Evolutionary conservation across 73 alveolate species (phyloP), one percentile per base, ranked within the genome.

Genomic region (Paramecium sexaurelia): DNA sequence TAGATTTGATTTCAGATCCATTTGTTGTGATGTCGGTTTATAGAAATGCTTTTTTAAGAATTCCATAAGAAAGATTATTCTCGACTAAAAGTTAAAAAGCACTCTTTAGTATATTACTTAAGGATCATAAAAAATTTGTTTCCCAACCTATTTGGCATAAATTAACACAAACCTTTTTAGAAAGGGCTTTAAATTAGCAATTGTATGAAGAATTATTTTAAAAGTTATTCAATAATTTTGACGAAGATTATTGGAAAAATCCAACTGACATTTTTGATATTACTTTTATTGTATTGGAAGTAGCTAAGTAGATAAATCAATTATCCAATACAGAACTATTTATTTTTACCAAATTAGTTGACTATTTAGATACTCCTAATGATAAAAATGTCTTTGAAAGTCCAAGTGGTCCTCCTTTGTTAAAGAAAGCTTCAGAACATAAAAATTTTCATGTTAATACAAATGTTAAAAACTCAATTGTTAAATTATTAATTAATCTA

Each of bases 41-140:
- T 36, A 71, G 43, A 9, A 40, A 33, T 35, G 43, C 86, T 35
- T 71, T 71, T 19, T 6, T 20, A 71, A 71, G 37, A 40, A 71
- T 37, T 11, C 86, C 86, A 32, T n/a, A 19, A 36, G 86, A 71
- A 35, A 71, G 86, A 71, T n/a, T 71, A 29, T 71, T 71, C 35
- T n/a, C 35, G 1, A 71, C 86, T 15, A 71, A 71, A 71, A 35
- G 29, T 35, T 71, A 71, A 33, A 71, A 37, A 71, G 8, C 32
- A 11, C 43, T 71, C 11, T 71, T 71, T 71, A 71, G 17, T 35
- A 35, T 71, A 11, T 36, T 71, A 37, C 5, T 71, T n/a, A 35
- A 32, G 13, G 56, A 37, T 20, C 56, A 71, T 71, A 71, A 71
- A 20, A 37, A 33, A 24, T 35, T 15, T 71, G 43, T 39, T n/a